Evolutionary conservation across 2,329 filamentous ascomycete genomes (phyloP).

Genomic region (Monosporascus sp.): DNA sequence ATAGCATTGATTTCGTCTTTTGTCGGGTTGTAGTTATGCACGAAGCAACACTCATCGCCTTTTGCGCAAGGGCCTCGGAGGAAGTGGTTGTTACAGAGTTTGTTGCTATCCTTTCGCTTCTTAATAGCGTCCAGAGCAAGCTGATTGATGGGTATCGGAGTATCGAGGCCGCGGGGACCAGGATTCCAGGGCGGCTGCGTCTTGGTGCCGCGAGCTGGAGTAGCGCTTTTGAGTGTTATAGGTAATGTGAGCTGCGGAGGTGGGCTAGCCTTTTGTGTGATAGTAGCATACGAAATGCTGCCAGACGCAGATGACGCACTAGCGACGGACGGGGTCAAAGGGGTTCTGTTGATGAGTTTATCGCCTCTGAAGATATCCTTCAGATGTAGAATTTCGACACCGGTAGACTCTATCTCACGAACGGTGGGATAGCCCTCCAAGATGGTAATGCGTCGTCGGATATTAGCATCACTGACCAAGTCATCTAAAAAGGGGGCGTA

Average conservation of each 20-base stretch:
- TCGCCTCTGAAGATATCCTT: conserved; percentile 49
- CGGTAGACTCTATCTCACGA: conserved; percentile 42
- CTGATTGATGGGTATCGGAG: conserved; percentile 40
- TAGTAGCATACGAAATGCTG: conserved; percentile 34
- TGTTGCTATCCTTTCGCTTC: conserved; percentile 47
- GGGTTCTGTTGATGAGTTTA: conserved; percentile 38
- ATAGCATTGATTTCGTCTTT: conserved; percentile 52
- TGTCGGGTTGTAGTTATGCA: conserved; percentile 48
- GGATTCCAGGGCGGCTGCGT: conserved; percentile 43
- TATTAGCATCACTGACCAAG: conserved; percentile 39
- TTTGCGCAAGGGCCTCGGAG: conserved; percentile 52
- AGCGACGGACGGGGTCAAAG: conserved; percentile 19
- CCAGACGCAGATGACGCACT: conserved; percentile 12
- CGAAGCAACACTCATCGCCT: conserved; percentile 48
- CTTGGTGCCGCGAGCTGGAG: conserved; percentile 16
- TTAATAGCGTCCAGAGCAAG: conserved; percentile 48
- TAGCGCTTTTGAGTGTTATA: conserved; percentile 26
- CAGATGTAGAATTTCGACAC: conserved; percentile 41
- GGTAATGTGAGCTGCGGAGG: conserved; percentile 39
- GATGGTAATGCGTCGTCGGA: conserved; percentile 42
- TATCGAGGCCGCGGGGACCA: conserved; percentile 48
- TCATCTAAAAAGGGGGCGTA: conserved; percentile 57
- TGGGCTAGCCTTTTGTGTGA: conserved; percentile 35
- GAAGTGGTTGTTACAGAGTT: conserved; percentile 59
- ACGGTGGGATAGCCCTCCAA: conserved; percentile 48